Evolutionary conservation across 2,329 filamentous ascomycete species (phyloP), one percentile per base, ranked within the genome.

Genomic region (Ophidiomyces ophidiicola): DNA sequence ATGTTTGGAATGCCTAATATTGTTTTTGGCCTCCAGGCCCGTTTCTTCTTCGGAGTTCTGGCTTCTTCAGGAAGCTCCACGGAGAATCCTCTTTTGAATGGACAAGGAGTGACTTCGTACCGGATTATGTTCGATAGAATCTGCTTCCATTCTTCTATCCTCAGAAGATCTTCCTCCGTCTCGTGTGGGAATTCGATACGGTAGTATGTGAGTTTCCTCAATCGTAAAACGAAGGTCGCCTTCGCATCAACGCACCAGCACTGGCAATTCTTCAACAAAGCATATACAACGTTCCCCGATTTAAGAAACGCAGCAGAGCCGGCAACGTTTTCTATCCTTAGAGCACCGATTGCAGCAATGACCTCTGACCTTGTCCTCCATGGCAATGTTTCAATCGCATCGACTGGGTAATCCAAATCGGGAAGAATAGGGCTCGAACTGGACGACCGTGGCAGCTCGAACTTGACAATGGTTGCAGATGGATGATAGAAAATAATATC

Each of bases 221-320:
- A 84, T 48, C 87, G 81, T 43, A 94, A 64, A n/a, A 93, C 81
- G 50, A 93, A 94, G 50, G 79, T 85, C 28, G 80, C 80, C 41
- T 78, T 72, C 42, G 84, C 81, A 57, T 92, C 83, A 21, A 94
- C 81, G 57, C 82, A 92, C 87, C 87, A 94, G 55, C 82, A 92
- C 60, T 94, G 86, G 43, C 85, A 92, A 57, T 84, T 84, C 17
- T 83, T 84, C 37, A 94, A 64, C 46, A 94, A 90, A 7, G 87
- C 82, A 52, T 90, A 83, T 12, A 94, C 70, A 11, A 87, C 79
- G 40, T 76, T 77, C 44, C 83, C 83, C 47, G 85, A 93, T 59
- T 82, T 88, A 6, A 94, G 69, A 53, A 94, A 94, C 8, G 84
- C 82, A 11, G 90, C 83, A 6, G 84, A 84, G 14, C 84, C 82